Conservation (phyloP, 768 basidiomycete species). For the Phlebiopsis flavidoalba region DNA sequence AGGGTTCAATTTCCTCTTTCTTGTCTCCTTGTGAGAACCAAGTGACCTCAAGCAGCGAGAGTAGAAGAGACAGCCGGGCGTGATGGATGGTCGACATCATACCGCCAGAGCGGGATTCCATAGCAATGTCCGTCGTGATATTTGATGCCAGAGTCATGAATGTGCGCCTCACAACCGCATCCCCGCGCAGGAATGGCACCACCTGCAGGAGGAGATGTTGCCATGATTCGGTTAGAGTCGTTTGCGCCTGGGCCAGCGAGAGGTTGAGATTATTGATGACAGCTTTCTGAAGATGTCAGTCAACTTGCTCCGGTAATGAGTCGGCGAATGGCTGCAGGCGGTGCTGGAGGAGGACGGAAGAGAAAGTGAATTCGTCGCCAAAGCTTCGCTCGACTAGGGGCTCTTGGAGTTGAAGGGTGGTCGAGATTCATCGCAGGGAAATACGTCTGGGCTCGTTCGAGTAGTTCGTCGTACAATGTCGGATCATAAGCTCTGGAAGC, state of each 20-base stretch:
- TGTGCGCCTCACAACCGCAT: conserved; percentile 47
- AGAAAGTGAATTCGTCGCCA: conserved; percentile 78
- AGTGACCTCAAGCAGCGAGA: conserved; percentile 72
- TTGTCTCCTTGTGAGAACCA: conserved; percentile 66
- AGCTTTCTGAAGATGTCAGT: conserved; percentile 54
- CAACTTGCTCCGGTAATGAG: conserved; percentile 38
- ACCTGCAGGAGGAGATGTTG: conserved; percentile 61
- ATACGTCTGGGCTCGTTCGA: conserved; percentile 39
- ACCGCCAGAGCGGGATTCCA: conserved; percentile 69
- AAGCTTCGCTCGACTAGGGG: conserved; percentile 66
- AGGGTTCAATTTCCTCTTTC: conserved; percentile 47
- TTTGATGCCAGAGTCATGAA: conserved; percentile 55
- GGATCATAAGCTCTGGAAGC: conserved; percentile 70
- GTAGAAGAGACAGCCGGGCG: conserved; percentile 65
- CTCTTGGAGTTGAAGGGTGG: conserved; percentile 58
- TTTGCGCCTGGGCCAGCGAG: conserved; percentile 78
- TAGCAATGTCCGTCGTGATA: conserved; percentile 61
- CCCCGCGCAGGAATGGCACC: conserved; percentile 58
- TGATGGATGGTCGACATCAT: conserved; percentile 83
- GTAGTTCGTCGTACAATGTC: conserved; percentile 57
- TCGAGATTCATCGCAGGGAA: conserved; percentile 63
- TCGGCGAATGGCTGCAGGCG: conserved; percentile 50
- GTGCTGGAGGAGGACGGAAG: conserved; percentile 49
- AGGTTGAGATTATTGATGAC: conserved; percentile 82
- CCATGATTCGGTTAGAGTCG: conserved; percentile 73